Evolutionary conservation across 345 rosid genomes (phyloP), one percentile per base, ranked within the genome.

Genomic region (Boechera divaricarpa): DNA sequence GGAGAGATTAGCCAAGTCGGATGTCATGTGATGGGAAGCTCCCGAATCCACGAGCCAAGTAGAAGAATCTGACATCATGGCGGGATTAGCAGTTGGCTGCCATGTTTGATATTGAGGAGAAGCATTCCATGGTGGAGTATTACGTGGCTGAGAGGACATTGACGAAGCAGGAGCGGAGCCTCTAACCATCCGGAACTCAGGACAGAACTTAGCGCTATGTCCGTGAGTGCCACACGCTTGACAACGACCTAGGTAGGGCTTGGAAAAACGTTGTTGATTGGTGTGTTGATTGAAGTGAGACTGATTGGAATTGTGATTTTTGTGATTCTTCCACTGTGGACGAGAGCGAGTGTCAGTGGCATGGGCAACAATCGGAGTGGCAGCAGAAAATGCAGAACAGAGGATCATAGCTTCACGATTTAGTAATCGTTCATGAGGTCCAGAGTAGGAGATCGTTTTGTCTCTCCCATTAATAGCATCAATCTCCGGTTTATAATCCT

Each of bases 341-440:
- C 5, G 5, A 0, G 11, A 8, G 1, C 28, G 2, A 3, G 54
- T 49, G 0, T 49, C 54, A 0, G 7, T 4, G 0, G 5, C 28
- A 18, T 49, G 7, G 7, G 54, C 28, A 0, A 49, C 54, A 0
- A 49, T 18, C 0, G 11, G 54, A 49, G 54, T 7, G 7, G 7
- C 11, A 1, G 52, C 0, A 0, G 0, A 9, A 0, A 3, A 9
- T 0, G 0, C 0, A 18, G 21, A 2, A 2, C 21, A 47, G 0
- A 47, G 1, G 0, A 47, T n/a, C 52, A 47, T 47, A 0, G 4
- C 18, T 5, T 47, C 21, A 6, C 21, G 24, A 6, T n/a, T n/a
- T 0, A 47, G 21, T 0, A 47, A 21, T 0, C 52, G 21, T n/a
- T 47, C 52, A 0, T 47, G 10, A 6, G n/a, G 52, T 3, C n/a